Conservation (phyloP, 805 yeast genomes). For the Ogataea nonfermentans region DNA sequence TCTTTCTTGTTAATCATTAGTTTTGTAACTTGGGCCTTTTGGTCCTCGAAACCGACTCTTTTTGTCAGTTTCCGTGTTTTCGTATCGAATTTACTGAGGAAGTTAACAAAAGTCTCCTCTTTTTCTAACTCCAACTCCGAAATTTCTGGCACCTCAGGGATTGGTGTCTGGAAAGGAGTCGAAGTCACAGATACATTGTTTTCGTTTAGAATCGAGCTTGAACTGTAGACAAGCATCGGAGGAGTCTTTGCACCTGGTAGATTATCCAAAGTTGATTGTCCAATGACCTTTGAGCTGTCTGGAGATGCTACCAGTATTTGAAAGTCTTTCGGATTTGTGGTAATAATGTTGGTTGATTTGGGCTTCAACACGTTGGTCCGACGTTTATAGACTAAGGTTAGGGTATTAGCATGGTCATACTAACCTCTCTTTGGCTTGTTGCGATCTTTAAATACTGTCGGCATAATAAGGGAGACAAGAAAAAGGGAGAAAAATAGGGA, state of each 20-base stretch:
- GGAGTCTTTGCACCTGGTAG: constrained; percentile 25
- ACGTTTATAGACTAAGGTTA: constrained; percentile 3
- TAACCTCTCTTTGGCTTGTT: constrained; percentile 5
- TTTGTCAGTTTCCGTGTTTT: constrained; percentile 6
- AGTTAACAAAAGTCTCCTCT: constrained; percentile 6
- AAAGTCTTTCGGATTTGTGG: constrained; percentile 2
- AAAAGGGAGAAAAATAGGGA: constrained; percentile 5
- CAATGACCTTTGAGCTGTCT: constrained; percentile 12
- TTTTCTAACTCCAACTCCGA: background rate
- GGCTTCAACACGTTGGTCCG: constrained; percentile 10
- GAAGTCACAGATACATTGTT: constrained; percentile 18
- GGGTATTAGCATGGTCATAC: background rate
- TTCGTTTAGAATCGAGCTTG: constrained; percentile 17
- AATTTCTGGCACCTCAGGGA: constrained; percentile 1
- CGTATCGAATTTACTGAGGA: constrained; percentile 9
- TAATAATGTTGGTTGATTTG: constrained; percentile 12
- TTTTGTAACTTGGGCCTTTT: background rate
- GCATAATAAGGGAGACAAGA: constrained; percentile 1
- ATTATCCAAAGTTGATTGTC: constrained; percentile 19
- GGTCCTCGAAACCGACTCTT: constrained; percentile 17
- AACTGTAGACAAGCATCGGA: constrained; percentile 16
- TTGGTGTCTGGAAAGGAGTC: constrained; percentile 17
- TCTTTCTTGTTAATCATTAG: too few species aligned
- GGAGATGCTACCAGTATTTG: background rate
- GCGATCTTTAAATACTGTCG: constrained; percentile 2